Base-by-base conservation (phyloP, 108 stramenopile species). In the Cyclotella cryptica region DNA sequence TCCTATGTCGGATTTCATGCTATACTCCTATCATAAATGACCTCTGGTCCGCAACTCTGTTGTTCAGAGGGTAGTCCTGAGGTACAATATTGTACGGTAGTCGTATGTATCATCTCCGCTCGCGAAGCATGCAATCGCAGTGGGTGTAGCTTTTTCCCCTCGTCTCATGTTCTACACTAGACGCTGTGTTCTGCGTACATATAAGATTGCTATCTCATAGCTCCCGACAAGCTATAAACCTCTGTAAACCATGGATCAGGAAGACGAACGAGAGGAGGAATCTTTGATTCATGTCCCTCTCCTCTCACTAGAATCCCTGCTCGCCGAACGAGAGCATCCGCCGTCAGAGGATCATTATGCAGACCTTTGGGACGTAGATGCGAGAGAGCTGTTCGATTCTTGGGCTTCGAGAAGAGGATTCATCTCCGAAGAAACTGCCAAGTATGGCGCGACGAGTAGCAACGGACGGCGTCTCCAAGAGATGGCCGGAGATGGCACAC, bases 401-500 rank as follows among this genome's bases (percentile, higher is more conserved):
- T 61, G 60, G 60, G 60, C 60, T 21, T 29, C 35, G 15, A 13
- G 60, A 39, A 3, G 35, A 8, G 60, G 60, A 7, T 61, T 21
- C 22, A 0, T 44, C 22, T 45, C 14, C 43, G 45, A 9, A 21
- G 45, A 43, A 14, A 28, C 66, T 30, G 15, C 67, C 51, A 10
- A 63, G 22, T 15, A 62, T 57, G 46, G 63, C 53, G 71, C 22
- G 19, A 19, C 40, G 62, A 55, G 61, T 41, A 63, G 24, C 63
- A 47, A 69, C 21, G 39, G 65, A 22, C n/a, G 69, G 21, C 19
- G 59, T 0, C 44, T 77, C 1, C 80, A 81, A 58, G 80, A 81
- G 39, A 40, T 68, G 12, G 28, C 70, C 8, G 84, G 84, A 45
- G 80, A 68, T 40, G 84, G 80, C 3, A 85, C 69, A 10, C 87